A percentile compares a stretch with the other conserved stretches of the same genome.
Evolutionary conservation across 2,329 filamentous ascomycete genomes (phyloP).

Genomic region (Cladosporium velox): DNA sequence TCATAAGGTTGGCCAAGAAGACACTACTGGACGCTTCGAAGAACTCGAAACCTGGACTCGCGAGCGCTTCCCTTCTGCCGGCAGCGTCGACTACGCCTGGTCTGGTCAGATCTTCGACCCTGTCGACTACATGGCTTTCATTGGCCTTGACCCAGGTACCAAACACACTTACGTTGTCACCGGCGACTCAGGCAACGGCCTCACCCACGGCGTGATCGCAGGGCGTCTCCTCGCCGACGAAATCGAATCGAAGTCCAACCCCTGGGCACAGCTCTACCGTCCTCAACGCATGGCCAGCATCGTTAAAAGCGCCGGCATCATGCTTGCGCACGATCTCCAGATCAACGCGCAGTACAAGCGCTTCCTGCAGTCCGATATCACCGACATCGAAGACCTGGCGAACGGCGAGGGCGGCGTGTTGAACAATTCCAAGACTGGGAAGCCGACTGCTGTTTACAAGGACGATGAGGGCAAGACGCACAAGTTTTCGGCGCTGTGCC

Average conservation of each 20-base stretch:
- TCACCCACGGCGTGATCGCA: conserved; percentile 59
- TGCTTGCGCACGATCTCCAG: conserved; percentile 56
- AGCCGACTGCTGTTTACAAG: conserved; percentile 58
- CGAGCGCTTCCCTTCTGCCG: conserved; percentile 54
- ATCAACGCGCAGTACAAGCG: conserved; percentile 61
- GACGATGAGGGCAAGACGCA: conserved; percentile 55
- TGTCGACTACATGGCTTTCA: conserved; percentile 57
- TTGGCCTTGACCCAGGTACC: conserved; percentile 57
- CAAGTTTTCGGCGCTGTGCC: conserved; percentile 57
- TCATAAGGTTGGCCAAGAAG: conserved; percentile 59
- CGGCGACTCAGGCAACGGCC: conserved; percentile 59
- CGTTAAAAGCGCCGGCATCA: conserved; percentile 47
- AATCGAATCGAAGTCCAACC: conserved; percentile 53
- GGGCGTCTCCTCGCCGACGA: conserved; percentile 56
- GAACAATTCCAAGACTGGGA: conserved; percentile 47
- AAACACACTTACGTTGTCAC: conserved; percentile 57
- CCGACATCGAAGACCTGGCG: conserved; percentile 58
- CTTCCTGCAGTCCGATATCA: conserved; percentile 55
- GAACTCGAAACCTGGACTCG: conserved; percentile 58
- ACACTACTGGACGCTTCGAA: conserved; percentile 45
- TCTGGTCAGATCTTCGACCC: conserved; percentile 61
- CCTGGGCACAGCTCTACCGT: conserved; percentile 54
- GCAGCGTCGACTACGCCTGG: conserved; percentile 57
- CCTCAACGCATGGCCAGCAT: conserved; percentile 52
- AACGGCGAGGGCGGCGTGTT: conserved; percentile 55